These are phyloP conservation scores for Hyaloscypha bicolor DNA, from an alignment of 495 filamentous ascomycete genomes.

Conservation along the genomic window DNA sequence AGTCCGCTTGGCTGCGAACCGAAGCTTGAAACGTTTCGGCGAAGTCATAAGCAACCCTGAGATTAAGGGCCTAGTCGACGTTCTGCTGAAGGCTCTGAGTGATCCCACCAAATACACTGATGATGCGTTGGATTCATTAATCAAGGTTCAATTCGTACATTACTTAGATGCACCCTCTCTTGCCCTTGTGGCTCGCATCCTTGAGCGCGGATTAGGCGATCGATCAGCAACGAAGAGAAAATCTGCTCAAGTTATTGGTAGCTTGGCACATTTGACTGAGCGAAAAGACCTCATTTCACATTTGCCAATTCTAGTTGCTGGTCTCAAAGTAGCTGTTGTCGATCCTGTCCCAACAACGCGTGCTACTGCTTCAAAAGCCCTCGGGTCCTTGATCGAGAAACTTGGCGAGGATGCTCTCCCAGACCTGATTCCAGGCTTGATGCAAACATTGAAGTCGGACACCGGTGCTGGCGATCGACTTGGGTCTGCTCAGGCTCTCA, in stretches of 20 bases:
- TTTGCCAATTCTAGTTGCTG: slow-evolving; percentile 89
- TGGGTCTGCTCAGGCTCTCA: slow-evolving; percentile 94
- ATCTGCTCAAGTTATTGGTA: slow-evolving; percentile 94
- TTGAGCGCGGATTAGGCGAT: slow-evolving; percentile 89
- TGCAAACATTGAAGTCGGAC: slow-evolving; percentile 96
- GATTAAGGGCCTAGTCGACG: slow-evolving; percentile 84
- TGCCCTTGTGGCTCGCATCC: slow-evolving; percentile 89
- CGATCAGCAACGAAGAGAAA: slow-evolving; percentile 94
- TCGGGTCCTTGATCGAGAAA: slow-evolving; percentile 95
- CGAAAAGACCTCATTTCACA: slow-evolving; percentile 91
- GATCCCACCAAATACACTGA: slow-evolving; percentile 98
- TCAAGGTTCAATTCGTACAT: slow-evolving; percentile 94
- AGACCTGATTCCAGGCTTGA: slow-evolving; percentile 95
- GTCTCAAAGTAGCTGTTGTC: slow-evolving; percentile 83
- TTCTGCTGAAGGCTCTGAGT: slow-evolving; percentile 93
- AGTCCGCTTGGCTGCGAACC: slow-evolving; percentile 86
- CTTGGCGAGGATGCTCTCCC: slow-evolving; percentile 95
- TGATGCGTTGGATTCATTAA: slow-evolving; percentile 87
- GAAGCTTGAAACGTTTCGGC: slow-evolving; percentile 94
- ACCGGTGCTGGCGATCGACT: slow-evolving; percentile 93
- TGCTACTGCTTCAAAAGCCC: slow-evolving; percentile 92
- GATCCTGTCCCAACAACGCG: slow-evolving; percentile 97
- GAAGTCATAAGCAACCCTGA: slow-evolving; percentile 98
- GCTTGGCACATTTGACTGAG: slow-evolving; percentile 94
- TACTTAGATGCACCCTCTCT: slow-evolving; percentile 95